phyloP scores from a whole-genome alignment of 176 grass and related monocot genomes.

The Zizania latifolia region DNA sequence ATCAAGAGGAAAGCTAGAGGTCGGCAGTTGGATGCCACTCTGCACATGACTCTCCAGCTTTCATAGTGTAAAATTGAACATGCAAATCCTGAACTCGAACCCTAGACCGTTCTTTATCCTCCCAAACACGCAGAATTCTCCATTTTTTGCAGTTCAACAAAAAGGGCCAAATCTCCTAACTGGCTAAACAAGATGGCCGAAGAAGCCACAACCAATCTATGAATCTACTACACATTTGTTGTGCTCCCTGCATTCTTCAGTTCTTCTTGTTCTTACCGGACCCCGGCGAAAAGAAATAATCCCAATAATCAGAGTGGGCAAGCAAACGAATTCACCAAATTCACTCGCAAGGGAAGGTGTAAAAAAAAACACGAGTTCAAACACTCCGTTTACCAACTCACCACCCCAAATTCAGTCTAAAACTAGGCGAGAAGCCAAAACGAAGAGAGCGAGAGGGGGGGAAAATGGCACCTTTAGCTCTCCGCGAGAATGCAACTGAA shows the following conservation, averaged over 20 bases:
- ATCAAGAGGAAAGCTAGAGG: neutral
- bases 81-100: neutral
- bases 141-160: neutral
- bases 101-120: neutral
- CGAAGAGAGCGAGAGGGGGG: neutral
- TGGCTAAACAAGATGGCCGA: neutral
- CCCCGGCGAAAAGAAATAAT: neutral
- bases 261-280: neutral
- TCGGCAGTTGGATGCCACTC: neutral
- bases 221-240: neutral
- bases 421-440: neutral
- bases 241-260: neutral
- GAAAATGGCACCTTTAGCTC: conserved; percentile 24
- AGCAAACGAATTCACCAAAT: neutral
- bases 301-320: neutral
- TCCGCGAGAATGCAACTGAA: neutral
- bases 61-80: neutral
- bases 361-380: neutral
- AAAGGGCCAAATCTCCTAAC: neutral
- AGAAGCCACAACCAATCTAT: neutral
- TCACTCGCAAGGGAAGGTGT: neutral
- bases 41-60: neutral
- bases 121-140: neutral
- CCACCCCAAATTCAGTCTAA: neutral
- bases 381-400: neutral